phyloP scores from a whole-genome alignment of 2,329 filamentous ascomycete genomes.

The Teratosphaeria nubilosa region DNA sequence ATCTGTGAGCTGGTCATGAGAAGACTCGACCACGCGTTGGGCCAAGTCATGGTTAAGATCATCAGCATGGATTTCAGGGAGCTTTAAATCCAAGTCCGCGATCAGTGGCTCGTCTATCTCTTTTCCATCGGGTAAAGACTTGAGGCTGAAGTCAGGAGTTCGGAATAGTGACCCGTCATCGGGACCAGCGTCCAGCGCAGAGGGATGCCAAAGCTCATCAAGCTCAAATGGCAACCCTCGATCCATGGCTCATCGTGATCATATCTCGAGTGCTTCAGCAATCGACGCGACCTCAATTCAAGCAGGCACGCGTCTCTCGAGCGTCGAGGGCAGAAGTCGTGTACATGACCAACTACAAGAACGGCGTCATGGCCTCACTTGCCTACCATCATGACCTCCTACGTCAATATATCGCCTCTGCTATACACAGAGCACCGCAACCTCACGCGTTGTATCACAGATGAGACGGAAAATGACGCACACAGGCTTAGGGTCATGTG shows the following conservation, averaged over 20 bases:
- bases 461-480: no score
- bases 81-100: slow-evolving; percentile 27
- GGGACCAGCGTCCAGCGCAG: background rate
- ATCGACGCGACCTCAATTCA: background rate
- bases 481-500: background rate
- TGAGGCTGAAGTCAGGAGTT: background rate
- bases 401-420: background rate
- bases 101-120: background rate
- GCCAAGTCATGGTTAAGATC: background rate
- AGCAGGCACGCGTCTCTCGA: background rate
- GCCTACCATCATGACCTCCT: background rate
- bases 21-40: background rate
- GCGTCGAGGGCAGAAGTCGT: background rate
- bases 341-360: background rate
- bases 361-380: background rate
- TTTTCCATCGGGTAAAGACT: background rate
- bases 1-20: background rate
- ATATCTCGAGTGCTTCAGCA: background rate
- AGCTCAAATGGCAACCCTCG: background rate
- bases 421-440: background rate
- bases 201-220: background rate
- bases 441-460: background rate
- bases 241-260: background rate
- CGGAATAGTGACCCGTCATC: background rate
- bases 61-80: slow-evolving; percentile 23